These are phyloP conservation scores for Paraphaeosphaeria minitans DNA, from an alignment of 2,329 filamentous ascomycete genomes.

Conservation along the genomic window DNA sequence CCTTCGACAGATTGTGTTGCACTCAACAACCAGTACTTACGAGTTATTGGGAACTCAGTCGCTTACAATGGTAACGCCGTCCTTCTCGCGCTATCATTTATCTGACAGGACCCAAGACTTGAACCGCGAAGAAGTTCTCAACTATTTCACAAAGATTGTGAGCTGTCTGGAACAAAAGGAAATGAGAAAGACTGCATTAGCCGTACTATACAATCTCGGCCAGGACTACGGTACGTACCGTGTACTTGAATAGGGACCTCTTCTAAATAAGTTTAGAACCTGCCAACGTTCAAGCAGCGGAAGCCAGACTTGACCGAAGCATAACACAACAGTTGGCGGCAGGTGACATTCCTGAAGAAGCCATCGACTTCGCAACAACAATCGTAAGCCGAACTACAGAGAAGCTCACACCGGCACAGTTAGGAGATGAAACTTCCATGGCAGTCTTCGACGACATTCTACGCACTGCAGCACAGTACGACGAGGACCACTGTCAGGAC, in stretches of 20 bases:
- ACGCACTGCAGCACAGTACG: constrained; percentile 31
- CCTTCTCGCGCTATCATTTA: neutral
- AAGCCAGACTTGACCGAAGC: constrained; percentile 39
- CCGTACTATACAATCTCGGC: constrained; percentile 53
- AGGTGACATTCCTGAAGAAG: constrained; percentile 37
- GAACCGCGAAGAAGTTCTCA: constrained; percentile 36
- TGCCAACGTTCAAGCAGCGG: constrained; percentile 41
- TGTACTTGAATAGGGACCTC: neutral
- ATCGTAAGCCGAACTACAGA: constrained; percentile 43
- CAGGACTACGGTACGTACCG: constrained; percentile 45
- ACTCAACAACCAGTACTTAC: constrained; percentile 41
- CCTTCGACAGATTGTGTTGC: constrained; percentile 20
- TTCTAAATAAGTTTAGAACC: constrained; percentile 36
- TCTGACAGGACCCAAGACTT: constrained; percentile 35
- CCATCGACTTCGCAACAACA: constrained; percentile 41
- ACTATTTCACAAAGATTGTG: constrained; percentile 33
- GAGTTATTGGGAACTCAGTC: constrained; percentile 47
- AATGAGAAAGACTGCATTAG: constrained; percentile 39
- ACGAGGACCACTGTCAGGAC: constrained; percentile 44
- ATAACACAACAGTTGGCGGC: constrained; percentile 32
- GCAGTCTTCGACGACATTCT: constrained; percentile 36
- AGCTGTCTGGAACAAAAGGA: constrained; percentile 30
- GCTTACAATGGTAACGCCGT: constrained; percentile 41
- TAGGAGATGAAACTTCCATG: constrained; percentile 38
- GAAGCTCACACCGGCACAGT: constrained; percentile 40